Conservation (phyloP, 768 basidiomycete genomes). For the Clitopilus passeckerianus region DNA sequence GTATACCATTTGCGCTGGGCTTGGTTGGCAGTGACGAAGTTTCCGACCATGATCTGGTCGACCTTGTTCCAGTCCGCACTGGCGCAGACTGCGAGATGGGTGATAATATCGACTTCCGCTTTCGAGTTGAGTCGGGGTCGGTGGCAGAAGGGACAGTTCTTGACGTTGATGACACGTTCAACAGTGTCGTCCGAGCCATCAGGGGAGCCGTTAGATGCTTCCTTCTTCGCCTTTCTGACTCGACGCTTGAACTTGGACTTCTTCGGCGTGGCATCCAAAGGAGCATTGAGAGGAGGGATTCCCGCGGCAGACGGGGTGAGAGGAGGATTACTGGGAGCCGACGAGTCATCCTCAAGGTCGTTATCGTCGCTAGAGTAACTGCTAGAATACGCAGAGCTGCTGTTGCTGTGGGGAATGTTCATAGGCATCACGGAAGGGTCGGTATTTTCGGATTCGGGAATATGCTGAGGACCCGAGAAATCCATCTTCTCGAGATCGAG, state of each 20-base stretch:
- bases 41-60: constrained; percentile 85
- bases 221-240: constrained; percentile 11
- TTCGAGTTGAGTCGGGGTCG: constrained; percentile 80
- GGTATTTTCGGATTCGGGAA: constrained; percentile 26
- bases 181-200: constrained; percentile 29
- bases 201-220: constrained; percentile 8
- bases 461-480: constrained; percentile 51
- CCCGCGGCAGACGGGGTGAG: constrained; percentile 9
- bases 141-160: constrained; percentile 92
- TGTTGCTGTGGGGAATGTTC: neutral
- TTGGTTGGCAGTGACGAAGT: constrained; percentile 91
- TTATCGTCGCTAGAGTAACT: constrained; percentile 43
- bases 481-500: constrained; percentile 50
- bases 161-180: constrained; percentile 93
- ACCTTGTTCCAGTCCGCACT: constrained; percentile 89
- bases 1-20: constrained; percentile 98
- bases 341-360: constrained; percentile 28
- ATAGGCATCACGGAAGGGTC: constrained; percentile 46
- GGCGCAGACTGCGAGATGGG: constrained; percentile 95
- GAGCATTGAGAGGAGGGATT: neutral
- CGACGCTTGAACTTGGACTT: constrained; percentile 9
- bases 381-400: constrained; percentile 16
- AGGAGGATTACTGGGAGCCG: constrained; percentile 2
- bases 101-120: constrained; percentile 91
- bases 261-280: constrained; percentile 5